Evolutionary conservation across 192 early-diverging fungal species (phyloP).

Genomic region (Coemansia sp.): DNA sequence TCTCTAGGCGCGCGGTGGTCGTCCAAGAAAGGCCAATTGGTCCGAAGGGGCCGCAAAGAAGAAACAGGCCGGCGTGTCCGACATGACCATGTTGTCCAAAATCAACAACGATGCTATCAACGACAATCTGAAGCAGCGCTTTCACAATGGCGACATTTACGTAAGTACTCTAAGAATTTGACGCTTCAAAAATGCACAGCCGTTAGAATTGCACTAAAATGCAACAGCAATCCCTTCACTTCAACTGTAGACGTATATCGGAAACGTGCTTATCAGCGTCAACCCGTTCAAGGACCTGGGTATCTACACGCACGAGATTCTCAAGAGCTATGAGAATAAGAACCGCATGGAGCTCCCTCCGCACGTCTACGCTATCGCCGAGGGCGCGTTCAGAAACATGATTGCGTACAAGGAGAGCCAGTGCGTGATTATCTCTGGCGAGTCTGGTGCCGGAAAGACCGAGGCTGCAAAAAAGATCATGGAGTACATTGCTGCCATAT

Average conservation of each 20-base stretch:
- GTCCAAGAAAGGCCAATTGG: slow-evolving; percentile 65
- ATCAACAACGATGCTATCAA: slow-evolving; percentile 94
- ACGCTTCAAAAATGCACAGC: neutral
- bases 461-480: slow-evolving; percentile 92
- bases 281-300: slow-evolving; percentile 97
- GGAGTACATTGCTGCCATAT: slow-evolving; percentile 98
- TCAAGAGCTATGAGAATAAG: slow-evolving; percentile 83
- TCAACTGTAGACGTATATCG: slow-evolving; percentile 79
- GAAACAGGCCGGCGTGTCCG: slow-evolving; percentile 78
- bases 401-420: slow-evolving; percentile 98
- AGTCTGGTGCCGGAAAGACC: slow-evolving; percentile 91
- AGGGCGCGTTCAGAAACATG: slow-evolving; percentile 89
- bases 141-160: slow-evolving; percentile 83
- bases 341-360: slow-evolving; percentile 87
- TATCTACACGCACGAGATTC: slow-evolving; percentile 89
- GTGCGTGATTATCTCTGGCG: slow-evolving; percentile 97
- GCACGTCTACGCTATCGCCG: slow-evolving; percentile 98
- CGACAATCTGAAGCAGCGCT: slow-evolving; percentile 90
- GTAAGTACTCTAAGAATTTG: slow-evolving; percentile 55
- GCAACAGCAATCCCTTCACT: neutral
- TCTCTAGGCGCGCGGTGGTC: slow-evolving; percentile 43
- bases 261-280: slow-evolving; percentile 83
- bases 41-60: slow-evolving; percentile 68
- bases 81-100: slow-evolving; percentile 91
- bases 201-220: neutral